Base-by-base conservation (phyloP, 352 stramenopile species). In the Blastocystis sp. region DNA sequence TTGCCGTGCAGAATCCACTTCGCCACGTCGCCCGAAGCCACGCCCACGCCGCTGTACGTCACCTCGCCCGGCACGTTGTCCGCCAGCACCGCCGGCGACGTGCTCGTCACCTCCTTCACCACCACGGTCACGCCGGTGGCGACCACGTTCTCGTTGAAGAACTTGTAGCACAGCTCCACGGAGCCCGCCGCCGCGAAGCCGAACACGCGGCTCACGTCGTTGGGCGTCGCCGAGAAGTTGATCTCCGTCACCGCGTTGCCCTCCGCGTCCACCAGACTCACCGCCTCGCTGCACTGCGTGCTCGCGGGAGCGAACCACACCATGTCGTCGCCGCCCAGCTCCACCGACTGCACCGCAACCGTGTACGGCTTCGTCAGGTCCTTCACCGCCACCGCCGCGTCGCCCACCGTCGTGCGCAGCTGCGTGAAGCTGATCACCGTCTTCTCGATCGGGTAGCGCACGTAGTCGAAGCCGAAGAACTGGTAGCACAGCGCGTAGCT, bases 401-500 rank as follows among this genome's bases (percentile, higher is more conserved):
- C 51, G 51, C 74, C 74, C 21, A 66, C 74, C 13, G 74, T 39
- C n/a, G 55, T 55, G 6, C 37, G 29, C 33, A 85, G 59, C 37
- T 19, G 3, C 21, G 74, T 85, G 74, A 85, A 85, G 29, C 74
- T 85, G 19, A 85, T 66, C 74, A 85, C 74, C n/a, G 55, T 45
- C 74, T 70, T 29, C 6, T 70, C 45, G 51, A 1, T 33, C 31
- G 41, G 13, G 37, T 85, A 85, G 1, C 2, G 33, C 21, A 85
- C 74, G 10, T 24, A 1, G 13, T 61, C 24, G 74, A 85, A 85
- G n/a, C 74, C 55, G 6, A 41, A 85, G 74, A 85, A 85, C 51
- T 85, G 74, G 51, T 85, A 85, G 51, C 74, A 85, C 33, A 85
- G 74, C 59, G 1, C 74, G 60, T 85, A 85, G 9, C n/a, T 29